Conservation (phyloP, 1,139 yeast genomes). For the Debaryomyces singareniensis region DNA sequence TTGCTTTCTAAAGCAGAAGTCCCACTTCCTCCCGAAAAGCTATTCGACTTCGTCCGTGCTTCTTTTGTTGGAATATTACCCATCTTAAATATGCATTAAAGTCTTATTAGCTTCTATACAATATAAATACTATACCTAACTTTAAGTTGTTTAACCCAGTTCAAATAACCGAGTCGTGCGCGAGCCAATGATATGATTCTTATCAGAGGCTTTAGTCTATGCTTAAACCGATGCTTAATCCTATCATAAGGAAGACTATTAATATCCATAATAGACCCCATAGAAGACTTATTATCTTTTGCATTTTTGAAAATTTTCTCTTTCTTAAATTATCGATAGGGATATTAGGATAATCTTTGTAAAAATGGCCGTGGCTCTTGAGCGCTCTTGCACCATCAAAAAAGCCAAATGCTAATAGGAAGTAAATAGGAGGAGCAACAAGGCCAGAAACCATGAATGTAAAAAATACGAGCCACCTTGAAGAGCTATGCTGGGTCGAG, state of each 20-base stretch:
- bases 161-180: no score
- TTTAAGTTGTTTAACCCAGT: no score
- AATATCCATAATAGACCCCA: conserved; percentile 31
- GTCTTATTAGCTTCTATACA: no score
- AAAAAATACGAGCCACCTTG: not conserved
- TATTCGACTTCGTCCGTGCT: conserved; percentile 25
- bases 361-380: conserved; percentile 11
- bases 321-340: conserved; percentile 11
- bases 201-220: no score
- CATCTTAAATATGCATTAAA: conserved; percentile 31
- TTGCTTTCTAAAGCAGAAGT: conserved; percentile 6
- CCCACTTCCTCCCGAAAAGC: conserved; percentile 8
- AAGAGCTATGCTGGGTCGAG: no score
- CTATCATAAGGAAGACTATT: conserved; percentile 34
- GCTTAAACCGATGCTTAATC: conserved; percentile 32
- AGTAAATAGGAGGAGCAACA: conserved; percentile 30
- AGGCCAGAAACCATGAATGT: not conserved
- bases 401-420: conserved; percentile 24
- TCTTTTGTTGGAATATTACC: conserved; percentile 60
- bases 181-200: no score
- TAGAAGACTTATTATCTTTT: conserved; percentile 25
- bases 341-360: conserved; percentile 8
- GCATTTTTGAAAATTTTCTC: conserved; percentile 21
- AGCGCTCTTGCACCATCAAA: conserved; percentile 20
- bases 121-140: no score